phyloP scores from a whole-genome alignment of 352 stramenopile genomes.

The Phytophthora capsici region DNA sequence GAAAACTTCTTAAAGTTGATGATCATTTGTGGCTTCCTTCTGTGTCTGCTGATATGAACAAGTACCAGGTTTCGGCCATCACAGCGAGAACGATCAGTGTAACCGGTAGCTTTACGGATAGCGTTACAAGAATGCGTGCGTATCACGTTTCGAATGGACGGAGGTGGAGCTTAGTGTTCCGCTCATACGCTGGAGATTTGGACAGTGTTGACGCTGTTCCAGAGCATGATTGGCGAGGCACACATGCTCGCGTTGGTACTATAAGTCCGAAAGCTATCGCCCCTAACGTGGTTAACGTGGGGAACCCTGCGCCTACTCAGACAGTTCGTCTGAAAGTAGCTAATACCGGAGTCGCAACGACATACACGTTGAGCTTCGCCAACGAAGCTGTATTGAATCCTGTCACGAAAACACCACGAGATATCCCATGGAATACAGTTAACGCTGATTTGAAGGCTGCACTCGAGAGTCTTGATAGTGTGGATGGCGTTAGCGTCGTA shows the following conservation, averaged over 20 bases:
- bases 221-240: conserved; percentile 65
- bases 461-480: conserved; percentile 53
- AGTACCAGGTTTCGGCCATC: conserved; percentile 47
- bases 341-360: conserved; percentile 27
- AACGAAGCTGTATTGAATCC: conserved; percentile 37
- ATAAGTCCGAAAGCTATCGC: conserved; percentile 42
- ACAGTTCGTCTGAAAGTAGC: conserved; percentile 62
- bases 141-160: conserved; percentile 54
- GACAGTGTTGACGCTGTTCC: conserved; percentile 66
- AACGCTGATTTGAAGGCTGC: conserved; percentile 41
- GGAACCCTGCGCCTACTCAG: conserved; percentile 60
- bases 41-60: conserved; percentile 48
- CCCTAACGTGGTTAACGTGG: conserved; percentile 52
- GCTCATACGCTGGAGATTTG: conserved; percentile 63
- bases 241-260: conserved; percentile 54
- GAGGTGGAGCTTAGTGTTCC: conserved; percentile 74
- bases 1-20: conserved; percentile 26
- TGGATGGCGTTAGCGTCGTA: conserved; percentile 67
- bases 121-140: conserved; percentile 42
- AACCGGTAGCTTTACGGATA: conserved; percentile 50
- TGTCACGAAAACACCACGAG: conserved; percentile 4
- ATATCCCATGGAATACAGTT: conserved; percentile 51
- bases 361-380: conserved; percentile 63
- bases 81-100: conserved; percentile 50
- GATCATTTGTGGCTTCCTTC: conserved; percentile 70